Percentiles rank a stretch among this genome's conserved stretches.
Conservation (phyloP, 257 asterid species). For the Solanum tarijense region DNA sequence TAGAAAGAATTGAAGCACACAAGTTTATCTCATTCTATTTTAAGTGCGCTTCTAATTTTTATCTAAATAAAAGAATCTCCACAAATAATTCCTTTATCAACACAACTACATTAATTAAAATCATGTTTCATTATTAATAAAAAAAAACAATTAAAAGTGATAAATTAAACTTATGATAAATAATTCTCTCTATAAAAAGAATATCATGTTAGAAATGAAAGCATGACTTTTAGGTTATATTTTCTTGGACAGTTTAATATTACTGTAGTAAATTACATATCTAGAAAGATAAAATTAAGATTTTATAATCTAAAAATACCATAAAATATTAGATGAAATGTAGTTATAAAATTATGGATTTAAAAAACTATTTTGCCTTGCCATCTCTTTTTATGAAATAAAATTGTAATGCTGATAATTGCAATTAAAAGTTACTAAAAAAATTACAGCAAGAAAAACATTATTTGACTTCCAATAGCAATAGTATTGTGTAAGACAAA, state of each 20-base stretch:
- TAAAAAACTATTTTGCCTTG: background rate
- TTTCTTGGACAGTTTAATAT: rapidly evolving
- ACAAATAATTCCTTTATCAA: background rate
- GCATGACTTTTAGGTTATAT: background rate
- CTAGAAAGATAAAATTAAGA: background rate
- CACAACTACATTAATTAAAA: background rate
- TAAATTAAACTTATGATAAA: background rate
- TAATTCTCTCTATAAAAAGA: background rate
- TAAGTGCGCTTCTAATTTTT: background rate
- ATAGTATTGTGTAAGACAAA: background rate
- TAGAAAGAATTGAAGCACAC: background rate
- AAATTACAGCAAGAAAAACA: background rate
- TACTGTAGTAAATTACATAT: background rate
- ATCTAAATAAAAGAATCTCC: background rate
- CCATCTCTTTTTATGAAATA: background rate
- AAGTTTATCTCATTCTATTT: background rate
- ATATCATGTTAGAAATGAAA: background rate
- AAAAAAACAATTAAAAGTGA: background rate
- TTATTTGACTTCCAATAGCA: background rate
- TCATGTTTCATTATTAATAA: background rate
- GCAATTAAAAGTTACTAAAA: background rate
- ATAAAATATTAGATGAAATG: background rate
- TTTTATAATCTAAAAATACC: background rate
- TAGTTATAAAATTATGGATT: background rate
- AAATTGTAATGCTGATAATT: background rate